A percentile compares a stretch with the other conserved stretches of the same genome.
These are phyloP conservation scores for Talaromyces sp. DNA, from an alignment of 2,329 filamentous ascomycete genomes.

Conservation along the genomic window DNA sequence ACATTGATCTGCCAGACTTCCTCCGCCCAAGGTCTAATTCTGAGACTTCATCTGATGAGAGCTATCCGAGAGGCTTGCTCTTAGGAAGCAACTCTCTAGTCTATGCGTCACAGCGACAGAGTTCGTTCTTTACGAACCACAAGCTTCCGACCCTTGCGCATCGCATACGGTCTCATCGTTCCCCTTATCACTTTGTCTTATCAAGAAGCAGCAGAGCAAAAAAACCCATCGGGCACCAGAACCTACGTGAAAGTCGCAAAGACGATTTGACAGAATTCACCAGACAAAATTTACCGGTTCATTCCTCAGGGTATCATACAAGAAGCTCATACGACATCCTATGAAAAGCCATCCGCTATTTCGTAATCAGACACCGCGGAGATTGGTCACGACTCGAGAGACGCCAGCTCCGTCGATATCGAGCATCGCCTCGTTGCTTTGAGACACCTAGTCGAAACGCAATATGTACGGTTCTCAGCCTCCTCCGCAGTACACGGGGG, in stretches of 20 bases:
- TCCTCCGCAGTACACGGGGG: slow-evolving; percentile 24
- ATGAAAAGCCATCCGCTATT: not conserved
- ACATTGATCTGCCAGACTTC: not conserved
- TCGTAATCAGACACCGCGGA: not conserved
- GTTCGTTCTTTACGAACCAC: not conserved
- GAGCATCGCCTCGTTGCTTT: not conserved
- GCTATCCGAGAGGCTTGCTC: not conserved
- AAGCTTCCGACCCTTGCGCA: not conserved
- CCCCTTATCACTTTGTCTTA: not conserved
- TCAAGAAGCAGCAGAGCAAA: not conserved
- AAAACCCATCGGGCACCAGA: slow-evolving; percentile 4
- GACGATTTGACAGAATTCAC: not conserved
- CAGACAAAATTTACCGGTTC: not conserved
- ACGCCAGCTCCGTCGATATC: not conserved
- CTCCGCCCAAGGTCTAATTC: not conserved
- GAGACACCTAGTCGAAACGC: not conserved
- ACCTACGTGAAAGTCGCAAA: not conserved
- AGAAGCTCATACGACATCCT: not conserved
- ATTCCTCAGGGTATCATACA: too few relatives aligned
- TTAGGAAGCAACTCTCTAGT: not conserved
- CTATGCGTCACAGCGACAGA: not conserved
- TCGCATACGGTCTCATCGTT: not conserved
- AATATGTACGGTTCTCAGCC: slow-evolving; percentile 36
- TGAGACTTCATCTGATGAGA: slow-evolving; percentile 1
- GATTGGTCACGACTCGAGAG: not conserved